Conservation (phyloP, 148 eudicot genomes). For the Tetragonia tetragonoides region DNA sequence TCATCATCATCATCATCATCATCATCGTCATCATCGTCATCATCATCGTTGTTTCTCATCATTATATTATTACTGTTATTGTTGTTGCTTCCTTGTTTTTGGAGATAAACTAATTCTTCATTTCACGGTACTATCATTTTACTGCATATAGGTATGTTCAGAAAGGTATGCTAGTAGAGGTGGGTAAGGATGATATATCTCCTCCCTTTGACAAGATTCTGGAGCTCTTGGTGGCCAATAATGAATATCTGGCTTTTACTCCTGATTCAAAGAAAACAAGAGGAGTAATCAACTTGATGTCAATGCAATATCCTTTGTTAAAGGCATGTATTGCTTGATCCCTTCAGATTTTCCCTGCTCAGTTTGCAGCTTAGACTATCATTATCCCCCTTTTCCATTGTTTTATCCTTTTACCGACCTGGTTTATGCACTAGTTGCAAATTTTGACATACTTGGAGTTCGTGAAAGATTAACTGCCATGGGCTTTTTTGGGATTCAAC, state of each 20-base stretch:
- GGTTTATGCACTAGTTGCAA: background rate
- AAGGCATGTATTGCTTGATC: slow-evolving; percentile 43
- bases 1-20: too few species aligned
- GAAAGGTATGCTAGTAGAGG: slow-evolving; percentile 83
- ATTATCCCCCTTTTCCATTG: background rate
- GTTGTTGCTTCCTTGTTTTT: background rate
- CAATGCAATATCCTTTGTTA: slow-evolving; percentile 72
- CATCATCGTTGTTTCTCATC: background rate
- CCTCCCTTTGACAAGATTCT: slow-evolving; percentile 65
- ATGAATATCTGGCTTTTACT: slow-evolving; percentile 81
- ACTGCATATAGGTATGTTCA: slow-evolving; percentile 47
- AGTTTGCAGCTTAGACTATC: background rate
- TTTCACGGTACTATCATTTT: slow-evolving; percentile 6
- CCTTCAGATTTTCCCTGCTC: background rate
- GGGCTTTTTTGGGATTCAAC: background rate
- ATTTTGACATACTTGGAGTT: background rate
- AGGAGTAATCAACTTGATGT: slow-evolving; percentile 65
- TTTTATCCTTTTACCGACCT: background rate
- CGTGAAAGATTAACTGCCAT: background rate
- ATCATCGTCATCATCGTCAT: too few species aligned
- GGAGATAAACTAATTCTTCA: background rate
- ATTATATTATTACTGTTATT: background rate
- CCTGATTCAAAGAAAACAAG: slow-evolving; percentile 80
- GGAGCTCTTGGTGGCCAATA: slow-evolving; percentile 48
- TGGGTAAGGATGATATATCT: slow-evolving; percentile 69